Evolutionary conservation across 2,329 filamentous ascomycete genomes (phyloP).

Genomic region (Microdochium nivale): DNA sequence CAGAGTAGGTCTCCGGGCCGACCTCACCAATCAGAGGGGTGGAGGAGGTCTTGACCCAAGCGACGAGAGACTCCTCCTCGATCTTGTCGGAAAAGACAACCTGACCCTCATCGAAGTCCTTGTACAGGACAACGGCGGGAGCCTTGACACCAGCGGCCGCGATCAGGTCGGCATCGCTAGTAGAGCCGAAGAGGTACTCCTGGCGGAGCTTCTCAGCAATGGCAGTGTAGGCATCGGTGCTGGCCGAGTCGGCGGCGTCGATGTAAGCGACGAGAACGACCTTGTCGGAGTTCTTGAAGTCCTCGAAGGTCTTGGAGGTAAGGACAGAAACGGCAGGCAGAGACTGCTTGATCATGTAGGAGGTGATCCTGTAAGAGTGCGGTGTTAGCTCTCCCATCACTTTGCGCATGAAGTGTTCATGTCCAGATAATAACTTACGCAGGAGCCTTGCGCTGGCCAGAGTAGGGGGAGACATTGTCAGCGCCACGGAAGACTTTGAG

Average conservation of each 20-base stretch:
- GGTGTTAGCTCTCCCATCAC: no score
- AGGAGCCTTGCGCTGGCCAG: conserved; percentile 80
- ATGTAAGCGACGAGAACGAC: conserved; percentile 91
- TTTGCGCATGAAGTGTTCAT: no score
- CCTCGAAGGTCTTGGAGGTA: conserved; percentile 73
- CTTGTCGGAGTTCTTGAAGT: conserved; percentile 98
- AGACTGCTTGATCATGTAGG: conserved; percentile 98
- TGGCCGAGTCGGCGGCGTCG: conserved; percentile 68
- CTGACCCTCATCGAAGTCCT: conserved; percentile 96
- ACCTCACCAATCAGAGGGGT: conserved; percentile 93
- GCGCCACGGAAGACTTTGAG: conserved; percentile 96
- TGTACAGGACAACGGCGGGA: conserved; percentile 89
- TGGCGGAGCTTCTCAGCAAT: conserved; percentile 74
- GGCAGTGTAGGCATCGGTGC: conserved; percentile 74
- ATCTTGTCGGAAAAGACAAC: conserved; percentile 74
- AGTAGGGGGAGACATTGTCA: conserved; percentile 75
- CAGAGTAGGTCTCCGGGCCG: conserved; percentile 90
- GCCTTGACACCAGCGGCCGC: conserved; percentile 84
- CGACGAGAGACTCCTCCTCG: conserved; percentile 67
- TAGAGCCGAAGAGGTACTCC: conserved; percentile 84
- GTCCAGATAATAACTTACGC: conserved; percentile 45
- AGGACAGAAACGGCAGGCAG: conserved; percentile 84
- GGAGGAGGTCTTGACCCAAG: conserved; percentile 76
- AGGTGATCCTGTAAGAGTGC: conserved; percentile 42
- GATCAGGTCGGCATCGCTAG: conserved; percentile 74